Evolutionary conservation across 1,139 yeast species (phyloP).

Genomic region (Arxiozyma bovina): DNA sequence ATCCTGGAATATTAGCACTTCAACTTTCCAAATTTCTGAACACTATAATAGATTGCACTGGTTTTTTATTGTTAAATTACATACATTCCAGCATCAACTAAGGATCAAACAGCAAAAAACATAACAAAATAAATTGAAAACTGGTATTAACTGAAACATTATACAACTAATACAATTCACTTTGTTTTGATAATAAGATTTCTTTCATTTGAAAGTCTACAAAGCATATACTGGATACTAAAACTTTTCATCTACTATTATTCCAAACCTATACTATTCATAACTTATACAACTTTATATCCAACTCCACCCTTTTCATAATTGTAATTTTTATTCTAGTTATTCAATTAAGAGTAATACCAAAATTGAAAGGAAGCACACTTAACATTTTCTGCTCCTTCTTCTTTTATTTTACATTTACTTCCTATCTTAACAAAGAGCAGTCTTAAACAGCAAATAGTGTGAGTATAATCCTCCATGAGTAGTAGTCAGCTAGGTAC

Average conservation of each 20-base stretch:
- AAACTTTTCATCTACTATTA: background rate
- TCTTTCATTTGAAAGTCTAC: background rate
- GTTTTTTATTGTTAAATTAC: no score
- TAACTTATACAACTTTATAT: background rate
- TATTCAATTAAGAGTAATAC: no score
- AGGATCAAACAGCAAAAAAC: no score
- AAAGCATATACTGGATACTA: no score
- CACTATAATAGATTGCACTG: no score
- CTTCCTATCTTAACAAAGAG: background rate
- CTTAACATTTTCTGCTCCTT: background rate
- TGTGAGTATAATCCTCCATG: background rate
- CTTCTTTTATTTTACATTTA: background rate
- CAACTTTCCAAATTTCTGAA: no score
- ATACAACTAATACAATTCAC: no score
- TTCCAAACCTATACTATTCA: background rate
- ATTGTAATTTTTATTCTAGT: background rate
- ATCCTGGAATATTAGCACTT: no score
- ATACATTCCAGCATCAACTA: no score
- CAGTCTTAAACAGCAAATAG: background rate
- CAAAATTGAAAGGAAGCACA: background rate
- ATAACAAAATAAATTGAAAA: no score
- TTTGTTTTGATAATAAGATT: background rate
- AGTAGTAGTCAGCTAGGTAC: constrained; percentile 7
- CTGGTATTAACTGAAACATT: background rate
- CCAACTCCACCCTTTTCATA: background rate